Evolutionary conservation across 2,329 filamentous ascomycete species (phyloP).

Genomic region (Clonostachys rhizophaga): DNA sequence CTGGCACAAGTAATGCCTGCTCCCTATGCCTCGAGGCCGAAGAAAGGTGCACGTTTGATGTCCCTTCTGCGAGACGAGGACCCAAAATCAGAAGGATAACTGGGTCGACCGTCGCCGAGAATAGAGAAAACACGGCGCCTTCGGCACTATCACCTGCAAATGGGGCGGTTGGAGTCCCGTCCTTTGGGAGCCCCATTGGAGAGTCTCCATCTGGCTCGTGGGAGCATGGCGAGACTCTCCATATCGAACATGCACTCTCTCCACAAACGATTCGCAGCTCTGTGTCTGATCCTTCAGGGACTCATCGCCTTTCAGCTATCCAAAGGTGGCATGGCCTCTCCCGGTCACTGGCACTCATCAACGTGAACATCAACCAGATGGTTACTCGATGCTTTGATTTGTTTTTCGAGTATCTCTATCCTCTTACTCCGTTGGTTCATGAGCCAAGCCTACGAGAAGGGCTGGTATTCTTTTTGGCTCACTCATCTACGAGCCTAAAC

Average conservation of each 20-base stretch:
- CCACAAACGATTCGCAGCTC: conserved; percentile 11
- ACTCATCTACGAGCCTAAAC: conserved; percentile 4
- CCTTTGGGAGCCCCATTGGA: not conserved
- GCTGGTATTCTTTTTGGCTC: conserved; percentile 21
- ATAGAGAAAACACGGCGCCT: no score
- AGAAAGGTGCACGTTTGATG: conserved; percentile 26
- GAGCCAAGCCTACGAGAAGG: conserved; percentile 30
- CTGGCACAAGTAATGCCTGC: conserved; percentile 7
- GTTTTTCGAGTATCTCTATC: conserved; percentile 36
- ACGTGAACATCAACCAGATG: conserved; percentile 14
- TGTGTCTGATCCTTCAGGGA: conserved; percentile 3
- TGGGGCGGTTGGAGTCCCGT: conserved; percentile 11
- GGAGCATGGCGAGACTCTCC: not conserved
- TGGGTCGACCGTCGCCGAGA: not conserved
- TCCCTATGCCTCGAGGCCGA: conserved; percentile 23
- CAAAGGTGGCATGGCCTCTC: conserved; percentile 19
- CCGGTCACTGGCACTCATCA: conserved; percentile 12
- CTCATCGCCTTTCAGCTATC: conserved; percentile 7
- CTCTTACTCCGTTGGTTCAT: conserved; percentile 33
- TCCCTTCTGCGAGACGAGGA: conserved; percentile 28
- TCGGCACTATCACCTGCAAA: no score
- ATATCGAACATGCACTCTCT: conserved; percentile 10
- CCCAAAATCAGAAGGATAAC: conserved; percentile 21
- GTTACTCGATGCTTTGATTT: conserved; percentile 27
- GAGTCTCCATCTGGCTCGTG: no score